phyloP scores from a whole-genome alignment of 805 yeast species.

The Hanseniaspora vineae region DNA sequence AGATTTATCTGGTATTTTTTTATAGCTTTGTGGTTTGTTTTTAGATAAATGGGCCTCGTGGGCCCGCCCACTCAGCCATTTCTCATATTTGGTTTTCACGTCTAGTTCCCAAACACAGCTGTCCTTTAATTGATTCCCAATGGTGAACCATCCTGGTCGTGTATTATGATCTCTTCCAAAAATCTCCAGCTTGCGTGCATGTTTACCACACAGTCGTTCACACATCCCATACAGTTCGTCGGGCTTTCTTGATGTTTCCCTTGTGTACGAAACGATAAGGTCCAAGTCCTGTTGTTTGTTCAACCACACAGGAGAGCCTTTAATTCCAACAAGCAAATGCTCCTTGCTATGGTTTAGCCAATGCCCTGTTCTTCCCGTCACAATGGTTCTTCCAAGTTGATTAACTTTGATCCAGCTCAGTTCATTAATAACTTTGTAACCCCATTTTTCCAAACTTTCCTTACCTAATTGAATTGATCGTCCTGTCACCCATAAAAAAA shows the following conservation, averaged over 20 bases:
- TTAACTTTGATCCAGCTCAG: slow-evolving; percentile 85
- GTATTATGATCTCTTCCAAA: slow-evolving; percentile 82
- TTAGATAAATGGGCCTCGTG: too few species aligned
- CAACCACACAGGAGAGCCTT: slow-evolving; percentile 70
- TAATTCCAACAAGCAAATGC: slow-evolving; percentile 73
- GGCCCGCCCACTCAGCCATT: neutral
- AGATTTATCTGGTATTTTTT: neutral
- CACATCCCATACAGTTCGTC: slow-evolving; percentile 80
- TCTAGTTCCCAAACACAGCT: slow-evolving; percentile 46
- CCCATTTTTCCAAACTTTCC: slow-evolving; percentile 67
- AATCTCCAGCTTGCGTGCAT: slow-evolving; percentile 70
- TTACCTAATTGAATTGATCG: slow-evolving; percentile 84
- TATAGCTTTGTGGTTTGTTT: neutral
- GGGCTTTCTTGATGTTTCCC: slow-evolving; percentile 86
- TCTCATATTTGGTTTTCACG: slow-evolving; percentile 31
- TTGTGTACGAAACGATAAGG: slow-evolving; percentile 63
- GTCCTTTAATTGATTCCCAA: slow-evolving; percentile 68
- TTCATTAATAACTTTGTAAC: slow-evolving; percentile 67
- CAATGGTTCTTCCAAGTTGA: slow-evolving; percentile 76
- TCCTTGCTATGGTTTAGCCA: slow-evolving; percentile 95
- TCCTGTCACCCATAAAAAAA: slow-evolving; percentile 91
- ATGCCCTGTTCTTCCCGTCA: slow-evolving; percentile 94
- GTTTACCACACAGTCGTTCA: slow-evolving; percentile 69
- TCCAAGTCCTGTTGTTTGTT: slow-evolving; percentile 58
- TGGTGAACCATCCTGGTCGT: slow-evolving; percentile 83